Evolutionary conservation across 2,329 filamentous ascomycete genomes (phyloP).

Genomic region (Cercospora sp.): DNA sequence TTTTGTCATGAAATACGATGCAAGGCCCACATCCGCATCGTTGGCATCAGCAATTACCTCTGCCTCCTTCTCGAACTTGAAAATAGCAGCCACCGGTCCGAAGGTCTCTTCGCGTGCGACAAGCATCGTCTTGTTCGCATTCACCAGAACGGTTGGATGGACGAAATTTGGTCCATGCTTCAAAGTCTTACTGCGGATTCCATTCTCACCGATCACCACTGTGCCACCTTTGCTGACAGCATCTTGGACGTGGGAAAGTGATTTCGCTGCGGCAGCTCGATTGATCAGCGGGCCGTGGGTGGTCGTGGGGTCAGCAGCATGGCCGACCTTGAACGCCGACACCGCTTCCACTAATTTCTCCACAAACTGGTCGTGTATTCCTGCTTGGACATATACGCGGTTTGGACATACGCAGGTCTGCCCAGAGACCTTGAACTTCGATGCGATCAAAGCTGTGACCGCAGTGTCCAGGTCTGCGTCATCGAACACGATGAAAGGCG

Average conservation of each 20-base stretch:
- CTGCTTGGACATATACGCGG: slow-evolving; percentile 54
- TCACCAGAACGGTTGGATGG: slow-evolving; percentile 82
- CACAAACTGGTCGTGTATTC: slow-evolving; percentile 56
- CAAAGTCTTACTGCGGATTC: slow-evolving; percentile 66
- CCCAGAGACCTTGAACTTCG: slow-evolving; percentile 35
- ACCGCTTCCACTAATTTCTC: slow-evolving; percentile 52
- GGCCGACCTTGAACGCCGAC: slow-evolving; percentile 24
- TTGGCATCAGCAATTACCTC: slow-evolving; percentile 87
- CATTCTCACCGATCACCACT: slow-evolving; percentile 63
- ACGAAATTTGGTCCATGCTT: slow-evolving; percentile 63
- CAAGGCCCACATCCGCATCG: slow-evolving; percentile 77
- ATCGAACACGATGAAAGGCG: slow-evolving; percentile 40
- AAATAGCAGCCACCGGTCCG: slow-evolving; percentile 86
- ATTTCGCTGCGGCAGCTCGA: slow-evolving; percentile 70
- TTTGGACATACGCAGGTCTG: slow-evolving; percentile 44
- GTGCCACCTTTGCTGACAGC: not conserved
- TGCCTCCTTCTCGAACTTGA: slow-evolving; percentile 82
- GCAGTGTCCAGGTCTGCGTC: slow-evolving; percentile 37
- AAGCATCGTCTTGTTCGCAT: slow-evolving; percentile 82
- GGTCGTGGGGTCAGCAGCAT: slow-evolving; percentile 17
- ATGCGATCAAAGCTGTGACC: slow-evolving; percentile 29
- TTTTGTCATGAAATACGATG: slow-evolving; percentile 85
- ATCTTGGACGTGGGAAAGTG: slow-evolving; percentile 41
- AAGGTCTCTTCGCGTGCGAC: slow-evolving; percentile 90
- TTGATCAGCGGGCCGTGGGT: slow-evolving; percentile 73